phyloP scores from a whole-genome alignment of 2,329 filamentous ascomycete genomes.

The Aspergillus ibericus region DNA sequence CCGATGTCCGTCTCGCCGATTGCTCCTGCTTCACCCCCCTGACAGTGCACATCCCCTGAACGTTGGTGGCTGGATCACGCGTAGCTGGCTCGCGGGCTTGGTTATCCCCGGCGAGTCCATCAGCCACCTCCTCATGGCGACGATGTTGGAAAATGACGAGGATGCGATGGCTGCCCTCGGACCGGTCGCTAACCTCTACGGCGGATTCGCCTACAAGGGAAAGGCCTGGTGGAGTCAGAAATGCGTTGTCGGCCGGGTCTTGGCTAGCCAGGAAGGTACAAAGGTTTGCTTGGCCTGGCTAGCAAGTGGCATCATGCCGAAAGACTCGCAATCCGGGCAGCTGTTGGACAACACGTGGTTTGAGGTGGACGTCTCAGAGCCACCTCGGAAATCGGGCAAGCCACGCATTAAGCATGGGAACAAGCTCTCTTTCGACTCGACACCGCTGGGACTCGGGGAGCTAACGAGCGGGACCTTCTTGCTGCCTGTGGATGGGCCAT shows the following conservation, averaged over 20 bases:
- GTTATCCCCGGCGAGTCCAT: slow-evolving; percentile 56
- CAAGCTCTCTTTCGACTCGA: slow-evolving; percentile 40
- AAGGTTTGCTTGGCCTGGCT: slow-evolving; percentile 59
- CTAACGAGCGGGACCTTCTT: slow-evolving; percentile 40
- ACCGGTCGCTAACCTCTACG: slow-evolving; percentile 53
- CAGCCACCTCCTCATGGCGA: slow-evolving; percentile 56
- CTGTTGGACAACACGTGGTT: slow-evolving; percentile 50
- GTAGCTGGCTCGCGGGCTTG: slow-evolving; percentile 56
- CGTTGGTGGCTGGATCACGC: slow-evolving; percentile 55
- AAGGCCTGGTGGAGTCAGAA: slow-evolving; percentile 59
- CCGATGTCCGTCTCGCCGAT: slow-evolving; percentile 27
- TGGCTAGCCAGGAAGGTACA: slow-evolving; percentile 48
- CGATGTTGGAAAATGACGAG: slow-evolving; percentile 56
- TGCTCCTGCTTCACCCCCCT: slow-evolving; percentile 28
- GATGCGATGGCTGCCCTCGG: slow-evolving; percentile 51
- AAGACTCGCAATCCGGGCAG: slow-evolving; percentile 27
- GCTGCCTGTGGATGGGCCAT: slow-evolving; percentile 35
- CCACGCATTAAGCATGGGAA: slow-evolving; percentile 48
- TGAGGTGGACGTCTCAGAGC: slow-evolving; percentile 43
- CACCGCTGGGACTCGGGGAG: slow-evolving; percentile 41
- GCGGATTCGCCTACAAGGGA: slow-evolving; percentile 54
- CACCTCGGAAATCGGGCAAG: slow-evolving; percentile 27
- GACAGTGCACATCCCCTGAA: slow-evolving; percentile 25
- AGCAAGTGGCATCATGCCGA: slow-evolving; percentile 43
- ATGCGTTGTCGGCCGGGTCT: slow-evolving; percentile 55